These are phyloP conservation scores for Fusarium tricinctum DNA, from an alignment of 2,329 filamentous ascomycete genomes.

Conservation along the genomic window DNA sequence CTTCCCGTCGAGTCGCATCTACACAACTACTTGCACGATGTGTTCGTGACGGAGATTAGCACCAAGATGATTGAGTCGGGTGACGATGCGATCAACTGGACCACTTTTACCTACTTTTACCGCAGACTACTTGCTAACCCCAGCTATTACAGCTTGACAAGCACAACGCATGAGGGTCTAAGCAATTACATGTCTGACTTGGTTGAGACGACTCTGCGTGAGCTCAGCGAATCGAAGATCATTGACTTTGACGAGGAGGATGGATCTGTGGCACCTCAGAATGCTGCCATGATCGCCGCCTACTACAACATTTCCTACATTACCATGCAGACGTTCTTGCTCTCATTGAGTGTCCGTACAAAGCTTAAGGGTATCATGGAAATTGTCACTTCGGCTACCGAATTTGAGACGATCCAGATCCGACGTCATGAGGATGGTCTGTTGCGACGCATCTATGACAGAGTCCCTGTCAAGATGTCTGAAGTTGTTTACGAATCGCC, in stretches of 20 bases:
- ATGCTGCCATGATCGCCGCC: constrained; percentile 96
- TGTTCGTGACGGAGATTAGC: constrained; percentile 96
- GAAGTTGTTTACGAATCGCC: constrained; percentile 90
- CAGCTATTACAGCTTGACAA: constrained; percentile 92
- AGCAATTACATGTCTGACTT: constrained; percentile 94
- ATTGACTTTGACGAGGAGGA: constrained; percentile 96
- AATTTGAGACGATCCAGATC: constrained; percentile 96
- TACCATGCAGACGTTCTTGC: constrained; percentile 98
- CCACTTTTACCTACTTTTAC: constrained; percentile 98
- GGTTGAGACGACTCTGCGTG: constrained; percentile 91
- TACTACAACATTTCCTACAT: constrained; percentile 99
- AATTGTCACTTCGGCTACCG: constrained; percentile 95
- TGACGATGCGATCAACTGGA: constrained; percentile 98
- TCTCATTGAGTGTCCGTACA: constrained; percentile 88
- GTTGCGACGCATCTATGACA: constrained; percentile 92
- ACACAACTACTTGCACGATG: constrained; percentile 91
- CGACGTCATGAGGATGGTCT: constrained; percentile 91
- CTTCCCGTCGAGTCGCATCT: constrained; percentile 95
- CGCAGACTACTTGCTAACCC: constrained; percentile 93
- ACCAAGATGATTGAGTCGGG: constrained; percentile 95
- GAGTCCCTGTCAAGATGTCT: constrained; percentile 94
- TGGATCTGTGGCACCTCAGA: constrained; percentile 88
- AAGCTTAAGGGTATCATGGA: constrained; percentile 98
- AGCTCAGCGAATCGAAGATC: constrained; percentile 92
- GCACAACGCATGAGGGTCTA: constrained; percentile 91